Conservation (phyloP, 75 land plant genomes). For the Pinus tabuliformis region DNA sequence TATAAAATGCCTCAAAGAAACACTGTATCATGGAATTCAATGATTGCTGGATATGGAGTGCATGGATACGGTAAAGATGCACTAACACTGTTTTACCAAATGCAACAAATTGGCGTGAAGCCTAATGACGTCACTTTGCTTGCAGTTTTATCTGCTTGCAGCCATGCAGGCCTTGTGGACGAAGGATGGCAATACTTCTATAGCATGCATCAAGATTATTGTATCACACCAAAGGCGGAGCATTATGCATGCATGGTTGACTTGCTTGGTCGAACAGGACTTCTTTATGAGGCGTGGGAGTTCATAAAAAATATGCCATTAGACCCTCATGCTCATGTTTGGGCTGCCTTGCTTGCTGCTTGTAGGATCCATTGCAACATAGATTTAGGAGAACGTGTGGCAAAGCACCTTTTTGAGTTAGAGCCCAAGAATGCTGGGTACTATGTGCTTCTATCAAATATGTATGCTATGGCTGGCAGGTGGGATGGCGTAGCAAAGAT, state of each 20-base stretch:
- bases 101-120: too few species aligned
- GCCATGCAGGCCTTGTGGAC: too few species aligned
- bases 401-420: conserved; percentile 26
- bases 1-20: conserved; percentile 1
- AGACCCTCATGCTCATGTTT: conserved; percentile 32
- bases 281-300: too few species aligned
- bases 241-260: too few species aligned
- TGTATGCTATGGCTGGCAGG: conserved; percentile 34
- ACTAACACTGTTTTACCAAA: too few species aligned
- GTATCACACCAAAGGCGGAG: too few species aligned
- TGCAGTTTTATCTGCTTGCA: too few species aligned
- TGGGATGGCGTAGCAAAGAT: conserved; percentile 46
- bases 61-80: too few species aligned
- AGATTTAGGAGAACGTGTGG: conserved; percentile 35
- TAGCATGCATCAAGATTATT: too few species aligned
- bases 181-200: too few species aligned
- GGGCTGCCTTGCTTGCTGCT: conserved; percentile 46
- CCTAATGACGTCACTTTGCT: too few species aligned
- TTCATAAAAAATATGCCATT: conserved; percentile 21
- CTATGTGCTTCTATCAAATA: conserved; percentile 39
- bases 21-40: conserved; percentile 19
- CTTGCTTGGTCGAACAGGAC: too few species aligned
- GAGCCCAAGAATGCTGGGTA: conserved; percentile 39
- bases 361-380: conserved; percentile 46
- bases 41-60: conserved; percentile 17